Base-by-base conservation (phyloP, 2,329 filamentous ascomycete species). In the Purpureocillium takamizusanense region DNA sequence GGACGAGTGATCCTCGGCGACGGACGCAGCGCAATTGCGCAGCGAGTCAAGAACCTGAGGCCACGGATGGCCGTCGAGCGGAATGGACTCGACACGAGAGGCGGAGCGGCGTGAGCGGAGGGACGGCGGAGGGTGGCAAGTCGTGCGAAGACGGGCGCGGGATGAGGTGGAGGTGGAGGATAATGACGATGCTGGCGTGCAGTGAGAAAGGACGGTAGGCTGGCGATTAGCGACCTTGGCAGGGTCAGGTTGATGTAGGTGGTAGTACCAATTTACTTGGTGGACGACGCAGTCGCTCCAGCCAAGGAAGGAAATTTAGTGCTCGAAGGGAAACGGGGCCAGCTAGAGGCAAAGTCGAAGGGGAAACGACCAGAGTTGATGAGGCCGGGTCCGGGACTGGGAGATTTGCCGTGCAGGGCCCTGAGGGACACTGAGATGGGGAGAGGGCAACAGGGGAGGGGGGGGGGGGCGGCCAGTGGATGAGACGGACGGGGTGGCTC, bases 331-430 rank as follows among this genome's bases (percentile, higher is more conserved):
- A 25, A 25, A 25, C 21, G 21, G 21, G 21, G 21, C 21, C 5
- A 25, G 21, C 21, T 25, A n/a, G 34, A 35, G 15, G 34, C 34
- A 27, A 8, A 29, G 28, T 35, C 17, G n/a, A n/a, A n/a, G n/a
- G n/a, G n/a, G n/a, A n/a, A n/a, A n/a, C n/a, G n/a, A n/a, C n/a
- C n/a, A n/a, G n/a, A n/a, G n/a, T n/a, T n/a, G n/a, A 29, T 35
- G n/a, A 12, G 33, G 33, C 23, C 21, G 21, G 23, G 34, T 15
- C 7, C 34, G 34, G 34, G 27, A 29, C 25, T 21, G 34, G 34
- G 34, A 29, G 34, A 29, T 36, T 35, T 36, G 34, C 34, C 34
- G 34, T 36, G 34, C 34, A 36, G 34, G 16, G 15, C 15, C 34
- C 12, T 29, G 34, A 29, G 2, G 15, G 17, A 23, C 12, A 25